Evolutionary conservation across 345 rosid genomes (phyloP).

Genomic region (Capsella bursapastoris): DNA sequence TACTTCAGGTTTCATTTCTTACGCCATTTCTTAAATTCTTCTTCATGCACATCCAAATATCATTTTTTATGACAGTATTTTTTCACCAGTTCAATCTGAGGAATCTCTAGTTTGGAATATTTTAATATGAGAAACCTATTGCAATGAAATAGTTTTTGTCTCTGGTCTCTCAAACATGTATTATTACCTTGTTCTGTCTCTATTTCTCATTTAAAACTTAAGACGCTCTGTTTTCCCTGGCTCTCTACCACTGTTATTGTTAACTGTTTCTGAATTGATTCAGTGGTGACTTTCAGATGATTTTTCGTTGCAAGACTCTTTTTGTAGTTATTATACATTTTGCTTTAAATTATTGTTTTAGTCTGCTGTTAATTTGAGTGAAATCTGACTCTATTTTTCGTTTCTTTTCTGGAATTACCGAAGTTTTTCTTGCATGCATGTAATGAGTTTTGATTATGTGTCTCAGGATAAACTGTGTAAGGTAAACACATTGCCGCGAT

Average conservation of each 20-base stretch:
- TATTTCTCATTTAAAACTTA: neutral
- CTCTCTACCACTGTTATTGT: neutral
- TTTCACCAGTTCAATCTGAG: too few relatives aligned
- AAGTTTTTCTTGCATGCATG: slow-evolving; percentile 3
- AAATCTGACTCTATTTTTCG: too few relatives aligned
- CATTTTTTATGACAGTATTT: neutral
- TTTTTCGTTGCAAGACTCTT: neutral
- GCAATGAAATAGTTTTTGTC: neutral
- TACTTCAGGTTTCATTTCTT: slow-evolving; percentile 73
- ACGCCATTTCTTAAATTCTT: neutral
- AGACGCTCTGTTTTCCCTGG: neutral
- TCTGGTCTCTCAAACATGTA: neutral
- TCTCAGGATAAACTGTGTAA: slow-evolving; percentile 89
- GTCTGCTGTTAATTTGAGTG: too few relatives aligned
- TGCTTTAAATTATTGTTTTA: neutral
- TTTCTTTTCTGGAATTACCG: neutral
- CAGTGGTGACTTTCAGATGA: neutral
- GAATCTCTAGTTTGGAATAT: neutral
- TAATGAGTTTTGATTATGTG: slow-evolving; percentile 39
- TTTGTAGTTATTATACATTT: neutral
- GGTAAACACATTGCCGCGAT: slow-evolving; percentile 91
- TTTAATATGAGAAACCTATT: neutral
- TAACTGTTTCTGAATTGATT: slow-evolving; percentile 1
- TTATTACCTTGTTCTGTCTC: slow-evolving; percentile 20
- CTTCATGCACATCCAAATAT: neutral